Evolutionary conservation across 2,329 filamentous ascomycete species (phyloP).

Genomic region (Lachnum nothofagi): DNA sequence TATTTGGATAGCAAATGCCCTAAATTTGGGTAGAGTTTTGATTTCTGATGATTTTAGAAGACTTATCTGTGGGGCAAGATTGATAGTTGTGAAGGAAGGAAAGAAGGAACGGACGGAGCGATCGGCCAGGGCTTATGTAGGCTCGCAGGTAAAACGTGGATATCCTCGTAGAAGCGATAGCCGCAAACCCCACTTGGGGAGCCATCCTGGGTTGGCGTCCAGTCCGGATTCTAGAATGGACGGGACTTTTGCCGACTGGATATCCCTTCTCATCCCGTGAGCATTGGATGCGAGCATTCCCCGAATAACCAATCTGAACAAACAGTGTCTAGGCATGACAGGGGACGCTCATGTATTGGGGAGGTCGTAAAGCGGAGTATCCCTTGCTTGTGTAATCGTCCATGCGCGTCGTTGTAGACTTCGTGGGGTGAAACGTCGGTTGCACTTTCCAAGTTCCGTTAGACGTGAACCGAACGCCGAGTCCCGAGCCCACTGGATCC

Average conservation of each 20-base stretch:
- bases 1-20: conserved; percentile 9
- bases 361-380: conserved; percentile 2
- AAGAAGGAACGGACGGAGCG: conserved; percentile 11
- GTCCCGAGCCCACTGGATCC: background rate
- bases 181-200: conserved; percentile 18
- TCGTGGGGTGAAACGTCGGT: conserved; percentile 15
- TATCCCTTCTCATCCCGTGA: background rate
- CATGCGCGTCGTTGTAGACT: conserved; percentile 6
- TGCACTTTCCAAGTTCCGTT: conserved; percentile 13
- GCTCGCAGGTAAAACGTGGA: conserved; percentile 11
- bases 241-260: conserved; percentile 7
- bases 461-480: conserved; percentile 3
- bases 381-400: conserved; percentile 4
- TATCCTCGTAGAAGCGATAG: conserved; percentile 10
- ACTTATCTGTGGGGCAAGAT: background rate
- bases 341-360: background rate
- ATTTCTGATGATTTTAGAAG: background rate
- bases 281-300: background rate
- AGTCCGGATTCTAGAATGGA: conserved; percentile 13
- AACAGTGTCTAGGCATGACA: conserved; percentile 4
- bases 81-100: conserved; percentile 1
- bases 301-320: conserved; percentile 4
- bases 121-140: conserved; percentile 22
- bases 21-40: background rate
- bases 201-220: conserved; percentile 18